Base-by-base conservation (phyloP, 2,329 filamentous ascomycete genomes). In the Colletotrichum sublineola region DNA sequence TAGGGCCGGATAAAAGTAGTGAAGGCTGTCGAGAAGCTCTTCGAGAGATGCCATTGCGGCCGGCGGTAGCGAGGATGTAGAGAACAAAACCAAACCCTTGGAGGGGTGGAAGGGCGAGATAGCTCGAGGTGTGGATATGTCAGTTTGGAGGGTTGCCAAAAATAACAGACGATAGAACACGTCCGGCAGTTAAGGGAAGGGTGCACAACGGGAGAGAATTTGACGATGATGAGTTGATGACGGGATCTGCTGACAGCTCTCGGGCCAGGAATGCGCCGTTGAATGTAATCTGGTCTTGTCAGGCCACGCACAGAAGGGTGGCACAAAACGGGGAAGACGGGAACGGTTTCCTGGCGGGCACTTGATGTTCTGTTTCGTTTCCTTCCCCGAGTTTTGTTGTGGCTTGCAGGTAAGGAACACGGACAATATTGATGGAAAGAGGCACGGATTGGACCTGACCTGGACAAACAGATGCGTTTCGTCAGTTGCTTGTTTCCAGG, bases 1-100 rank as follows among this genome's bases (percentile, higher is more conserved):
- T 29, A 84, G 71, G 12, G 86, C 83, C 14, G 91, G 90, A 75
- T 89, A 91, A 11, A 84, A 80, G 78, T 92, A 92, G 80, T 89
- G 88, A 56, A 92, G 81, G 74, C 81, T 80, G 57, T 81, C 79
- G 67, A 86, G 79, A 73, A 82, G 80, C 70, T 76, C 71, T 24
- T 80, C 77, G 44, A 79, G 65, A 11, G 78, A 75, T 20, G 68
- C 70, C 70, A 73, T 73, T 55, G 67, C 67, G 70, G 70, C 70
- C 48, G 40, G 15, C 50, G 56, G 31, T 48, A 55, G 9, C 31
- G 55, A 55, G 9, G 38, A 38, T 42, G 20, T 29, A 40, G 53
- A 9, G 40, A 69, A 29, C 44, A 42, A n/a, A 18, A 7, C 44
- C 20, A 36, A 50, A 42, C 33, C 33, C n/a, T 44, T 20, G 42